These are phyloP conservation scores for Lithospermum erythrorhizon DNA, from an alignment of 257 asterid species.

Conservation along the genomic window DNA sequence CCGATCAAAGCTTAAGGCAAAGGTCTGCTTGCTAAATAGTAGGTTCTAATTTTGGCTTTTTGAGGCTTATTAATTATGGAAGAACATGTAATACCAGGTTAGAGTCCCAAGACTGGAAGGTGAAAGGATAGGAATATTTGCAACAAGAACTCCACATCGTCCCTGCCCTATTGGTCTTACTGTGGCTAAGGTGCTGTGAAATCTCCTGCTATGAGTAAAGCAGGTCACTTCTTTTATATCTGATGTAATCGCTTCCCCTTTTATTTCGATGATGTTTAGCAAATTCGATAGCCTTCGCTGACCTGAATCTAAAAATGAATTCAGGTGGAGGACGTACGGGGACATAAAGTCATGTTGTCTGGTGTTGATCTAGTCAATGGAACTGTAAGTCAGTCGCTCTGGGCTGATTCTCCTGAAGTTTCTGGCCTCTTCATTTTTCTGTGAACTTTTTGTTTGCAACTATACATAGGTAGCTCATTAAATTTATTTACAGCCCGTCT, in stretches of 20 bases:
- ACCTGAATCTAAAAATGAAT: background rate
- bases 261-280: background rate
- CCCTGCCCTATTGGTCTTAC: conserved; percentile 95
- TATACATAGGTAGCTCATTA: conserved; percentile 13
- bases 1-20: conserved; percentile 73
- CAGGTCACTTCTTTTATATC: background rate
- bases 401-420: background rate
- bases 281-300: background rate
- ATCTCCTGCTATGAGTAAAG: background rate
- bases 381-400: conserved; percentile 52
- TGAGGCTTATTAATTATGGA: background rate
- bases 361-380: conserved; percentile 98
- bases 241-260: background rate
- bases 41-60: background rate
- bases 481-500: conserved; percentile 61
- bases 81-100: conserved; percentile 39
- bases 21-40: conserved; percentile 29
- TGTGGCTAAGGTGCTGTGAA: conserved; percentile 69
- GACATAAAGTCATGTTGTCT: conserved; percentile 51
- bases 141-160: conserved; percentile 99
- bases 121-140: conserved; percentile 80
- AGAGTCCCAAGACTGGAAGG: conserved; percentile 87
- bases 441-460: conserved; percentile 4
- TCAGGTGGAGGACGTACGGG: conserved; percentile 69
- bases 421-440: background rate